Percentiles rank a stretch among this genome's conserved stretches.
Evolutionary conservation across 2,329 filamentous ascomycete species (phyloP).

Genomic region (Epichloe festucae): DNA sequence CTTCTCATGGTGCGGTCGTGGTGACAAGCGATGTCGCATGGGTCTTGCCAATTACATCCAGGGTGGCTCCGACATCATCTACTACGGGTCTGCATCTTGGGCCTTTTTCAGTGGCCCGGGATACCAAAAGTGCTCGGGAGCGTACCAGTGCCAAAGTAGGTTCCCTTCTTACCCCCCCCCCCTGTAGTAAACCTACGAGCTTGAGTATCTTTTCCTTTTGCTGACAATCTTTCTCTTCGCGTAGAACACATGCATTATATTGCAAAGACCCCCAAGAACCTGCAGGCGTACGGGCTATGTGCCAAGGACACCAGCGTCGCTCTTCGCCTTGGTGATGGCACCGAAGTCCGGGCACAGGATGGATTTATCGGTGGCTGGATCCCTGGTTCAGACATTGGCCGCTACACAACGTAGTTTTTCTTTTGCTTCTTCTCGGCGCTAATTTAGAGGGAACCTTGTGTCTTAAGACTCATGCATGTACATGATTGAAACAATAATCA

Average conservation of each 20-base stretch:
- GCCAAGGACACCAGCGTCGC: slow-evolving; percentile 24
- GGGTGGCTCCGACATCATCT: slow-evolving; percentile 27
- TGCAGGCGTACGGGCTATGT: slow-evolving; percentile 29
- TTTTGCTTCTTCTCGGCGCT: neutral
- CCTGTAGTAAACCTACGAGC: neutral
- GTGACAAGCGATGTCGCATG: slow-evolving; percentile 28
- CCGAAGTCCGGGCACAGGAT: slow-evolving; percentile 16
- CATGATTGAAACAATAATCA: neutral
- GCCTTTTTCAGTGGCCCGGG: slow-evolving; percentile 30
- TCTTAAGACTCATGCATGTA: neutral
- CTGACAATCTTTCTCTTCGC: neutral
- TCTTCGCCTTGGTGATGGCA: slow-evolving; percentile 24
- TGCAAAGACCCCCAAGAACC: slow-evolving; percentile 19
- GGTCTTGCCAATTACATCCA: slow-evolving; percentile 28
- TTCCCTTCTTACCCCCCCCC: neutral
- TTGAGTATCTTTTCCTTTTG: neutral
- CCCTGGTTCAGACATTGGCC: slow-evolving; percentile 22
- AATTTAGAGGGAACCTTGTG: neutral
- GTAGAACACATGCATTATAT: slow-evolving; percentile 26
- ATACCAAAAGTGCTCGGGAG: slow-evolving; percentile 19
- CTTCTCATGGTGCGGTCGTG: slow-evolving; percentile 25
- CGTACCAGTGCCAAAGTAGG: slow-evolving; percentile 4
- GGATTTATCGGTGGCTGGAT: slow-evolving; percentile 25
- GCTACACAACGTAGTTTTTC: slow-evolving; percentile 18
- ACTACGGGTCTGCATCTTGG: slow-evolving; percentile 30